Evolutionary conservation across 176 grass and related monocot genomes (phyloP), one percentile per base, ranked within the genome.

Genomic region (Carex kokanica): DNA sequence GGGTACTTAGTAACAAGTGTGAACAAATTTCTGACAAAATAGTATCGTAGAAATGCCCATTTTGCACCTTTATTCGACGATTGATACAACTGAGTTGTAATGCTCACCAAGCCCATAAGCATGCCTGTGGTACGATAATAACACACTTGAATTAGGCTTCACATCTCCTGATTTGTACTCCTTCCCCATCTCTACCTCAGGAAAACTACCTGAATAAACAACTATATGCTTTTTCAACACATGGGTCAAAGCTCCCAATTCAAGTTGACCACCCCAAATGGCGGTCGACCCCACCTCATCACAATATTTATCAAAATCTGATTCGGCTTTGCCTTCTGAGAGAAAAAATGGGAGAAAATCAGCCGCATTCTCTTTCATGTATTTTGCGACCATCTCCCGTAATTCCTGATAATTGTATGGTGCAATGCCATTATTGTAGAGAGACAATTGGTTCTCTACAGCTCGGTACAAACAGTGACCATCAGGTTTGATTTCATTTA

Each of bases 51-150:
- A 31, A 58, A 78, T 81, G 83, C 20, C 20, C 70, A 25, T 14
- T 23, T 56, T 16, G 20, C 25, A 36, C n/a, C 86, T 68, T 29
- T 36, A 29, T 17, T 72, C 10, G 71, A 78, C 64, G 2, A 83
- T 56, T 2, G 93, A 87, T 74, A 93, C 75, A 78, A 93, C 89
- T 4, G 96, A 98, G 75, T 98, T 98, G 67, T 95, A 98, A 87
- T 95, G 96, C 92, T 98, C 96, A 2, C 96, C 96, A 2, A 98
- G 91, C 63, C 96, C 93, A 86, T 95, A 95, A n/a, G 91, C 91
- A 67, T 98, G 96, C 78, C 70, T 92, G 67, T 98, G 95, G 80
- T 90, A 98, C 0, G 96, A 98, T 60, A 98, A 74, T 88, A 88
- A 82, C 60, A 98, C 91, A 85, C 87, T 90, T 6, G 78, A 27